Base-by-base conservation (phyloP, 208 protist genomes). In the Leishmania gerbilli region DNA sequence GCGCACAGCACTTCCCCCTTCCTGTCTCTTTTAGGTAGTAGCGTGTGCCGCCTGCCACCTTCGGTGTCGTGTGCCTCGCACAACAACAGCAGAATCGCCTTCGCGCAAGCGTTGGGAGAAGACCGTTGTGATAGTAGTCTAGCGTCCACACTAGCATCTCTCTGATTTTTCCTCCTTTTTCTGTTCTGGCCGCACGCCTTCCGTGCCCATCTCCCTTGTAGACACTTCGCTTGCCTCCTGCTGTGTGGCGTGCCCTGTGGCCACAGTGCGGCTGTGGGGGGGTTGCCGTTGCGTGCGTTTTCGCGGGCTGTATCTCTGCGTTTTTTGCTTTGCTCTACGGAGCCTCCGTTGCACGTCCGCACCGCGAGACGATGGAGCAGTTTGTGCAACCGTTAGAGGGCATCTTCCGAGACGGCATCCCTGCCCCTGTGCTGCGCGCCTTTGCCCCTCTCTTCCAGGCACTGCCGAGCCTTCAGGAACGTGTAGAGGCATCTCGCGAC, bases 401-500 rank as follows among this genome's bases (percentile, higher is more conserved):
- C 27, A 96, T 98, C 75, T 98, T 98, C 80, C 95, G 95, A n/a
- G 95, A 98, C 77, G 93, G 95, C 56, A 98, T 98, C 74, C 95
- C 95, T 15, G 93, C 92, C 1, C 91, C 95, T 42, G 95, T 98
- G 82, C 91, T 98, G 67, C 93, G 95, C 21, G 95, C 95, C 24
- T 91, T 98, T 83, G 95, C 95, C 27, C 95, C 95, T 4, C 88
- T 98, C 13, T 98, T 95, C 77, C 95, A 98, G 82, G 95, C 92
- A 3, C 83, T 98, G 27, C 95, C 93, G 1, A 88, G 83, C n/a
- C 87, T 98, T 4, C 93, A 96, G 67, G 90, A 93, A 34, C 89
- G 90, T 34, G 87, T 96, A 9, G 80, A 72, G 19, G 85, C 75
- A 17, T 91, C 93, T 5, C 88, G 93, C 49, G 89, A 98, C 81